phyloP scores from a whole-genome alignment of 1,284 basidiomycete species.

The Ustilago shanxiensis region DNA sequence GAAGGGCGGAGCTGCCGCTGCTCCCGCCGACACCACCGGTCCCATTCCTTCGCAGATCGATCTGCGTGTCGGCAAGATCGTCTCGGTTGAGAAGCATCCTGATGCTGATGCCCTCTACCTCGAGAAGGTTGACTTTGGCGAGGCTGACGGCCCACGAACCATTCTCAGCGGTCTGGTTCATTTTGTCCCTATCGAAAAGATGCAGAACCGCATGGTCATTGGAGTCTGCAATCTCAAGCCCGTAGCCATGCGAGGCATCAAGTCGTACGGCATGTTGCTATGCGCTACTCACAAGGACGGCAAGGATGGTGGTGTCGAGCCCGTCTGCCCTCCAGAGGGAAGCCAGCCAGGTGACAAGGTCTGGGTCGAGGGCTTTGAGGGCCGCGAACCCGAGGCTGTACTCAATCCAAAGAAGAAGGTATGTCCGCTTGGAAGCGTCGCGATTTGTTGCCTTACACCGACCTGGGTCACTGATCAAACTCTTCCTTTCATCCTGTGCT shows the following conservation, averaged over 20 bases:
- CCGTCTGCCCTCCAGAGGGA: conserved; percentile 65
- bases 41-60: conserved; percentile 67
- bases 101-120: conserved; percentile 69
- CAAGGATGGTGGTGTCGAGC: conserved; percentile 68
- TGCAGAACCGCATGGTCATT: conserved; percentile 67
- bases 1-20: conserved; percentile 51
- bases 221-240: conserved; percentile 70
- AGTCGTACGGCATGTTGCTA: conserved; percentile 68
- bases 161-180: conserved; percentile 68
- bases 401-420: conserved; percentile 70
- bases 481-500: not conserved
- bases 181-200: conserved; percentile 69
- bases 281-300: conserved; percentile 67
- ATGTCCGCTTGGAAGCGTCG: conserved; percentile 3
- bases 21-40: conserved; percentile 52
- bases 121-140: conserved; percentile 69
- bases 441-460: not conserved
- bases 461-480: not conserved
- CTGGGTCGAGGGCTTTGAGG: conserved; percentile 68
- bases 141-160: conserved; percentile 67
- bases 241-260: conserved; percentile 68
- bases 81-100: conserved; percentile 65
- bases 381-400: conserved; percentile 61
- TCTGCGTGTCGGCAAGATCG: conserved; percentile 68
- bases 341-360: conserved; percentile 64